Percentiles rank a stretch among this genome's conserved stretches.
phyloP scores from a whole-genome alignment of 371 early-diverging fungal genomes.

The Actinomortierella wolfii region DNA sequence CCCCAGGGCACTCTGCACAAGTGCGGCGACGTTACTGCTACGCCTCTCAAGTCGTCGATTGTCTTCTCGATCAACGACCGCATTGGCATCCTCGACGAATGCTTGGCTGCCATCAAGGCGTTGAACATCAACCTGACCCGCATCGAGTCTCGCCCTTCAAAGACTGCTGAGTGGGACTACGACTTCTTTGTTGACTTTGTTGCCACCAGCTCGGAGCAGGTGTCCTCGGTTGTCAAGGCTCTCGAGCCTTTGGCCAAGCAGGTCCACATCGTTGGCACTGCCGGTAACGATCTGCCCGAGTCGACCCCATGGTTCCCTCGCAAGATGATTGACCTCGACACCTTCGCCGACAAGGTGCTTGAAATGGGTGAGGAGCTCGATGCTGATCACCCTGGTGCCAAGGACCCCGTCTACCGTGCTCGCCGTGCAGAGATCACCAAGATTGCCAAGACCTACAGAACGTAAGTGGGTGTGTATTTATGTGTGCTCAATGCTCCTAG shows the following conservation, averaged over 20 bases:
- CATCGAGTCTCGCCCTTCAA: constrained; percentile 93
- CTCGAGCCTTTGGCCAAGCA: constrained; percentile 66
- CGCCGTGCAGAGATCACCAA: constrained; percentile 88
- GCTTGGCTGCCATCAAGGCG: constrained; percentile 74
- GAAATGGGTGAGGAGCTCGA: constrained; percentile 92
- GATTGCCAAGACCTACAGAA: constrained; percentile 83
- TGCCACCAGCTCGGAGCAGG: constrained; percentile 59
- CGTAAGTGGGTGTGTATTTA: constrained; percentile 42
- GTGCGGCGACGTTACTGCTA: constrained; percentile 21
- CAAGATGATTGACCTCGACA: constrained; percentile 90
- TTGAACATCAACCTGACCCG: constrained; percentile 85
- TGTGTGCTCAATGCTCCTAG: no score
- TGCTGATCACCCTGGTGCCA: constrained; percentile 95
- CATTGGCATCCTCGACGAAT: constrained; percentile 87
- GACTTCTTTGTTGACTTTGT: constrained; percentile 94
- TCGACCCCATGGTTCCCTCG: constrained; percentile 94
- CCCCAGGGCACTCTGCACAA: constrained; percentile 31
- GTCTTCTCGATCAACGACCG: constrained; percentile 85
- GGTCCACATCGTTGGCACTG: constrained; percentile 61
- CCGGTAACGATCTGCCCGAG: constrained; percentile 31
- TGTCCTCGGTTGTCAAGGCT: constrained; percentile 60
- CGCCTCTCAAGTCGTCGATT: constrained; percentile 48
- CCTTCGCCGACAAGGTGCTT: constrained; percentile 91
- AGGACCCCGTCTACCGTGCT: constrained; percentile 84
- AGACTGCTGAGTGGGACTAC: constrained; percentile 79